Evolutionary conservation across 2,329 filamentous ascomycete species (phyloP), one percentile per base, ranked within the genome.

Genomic region (Paecilomyces sp.): DNA sequence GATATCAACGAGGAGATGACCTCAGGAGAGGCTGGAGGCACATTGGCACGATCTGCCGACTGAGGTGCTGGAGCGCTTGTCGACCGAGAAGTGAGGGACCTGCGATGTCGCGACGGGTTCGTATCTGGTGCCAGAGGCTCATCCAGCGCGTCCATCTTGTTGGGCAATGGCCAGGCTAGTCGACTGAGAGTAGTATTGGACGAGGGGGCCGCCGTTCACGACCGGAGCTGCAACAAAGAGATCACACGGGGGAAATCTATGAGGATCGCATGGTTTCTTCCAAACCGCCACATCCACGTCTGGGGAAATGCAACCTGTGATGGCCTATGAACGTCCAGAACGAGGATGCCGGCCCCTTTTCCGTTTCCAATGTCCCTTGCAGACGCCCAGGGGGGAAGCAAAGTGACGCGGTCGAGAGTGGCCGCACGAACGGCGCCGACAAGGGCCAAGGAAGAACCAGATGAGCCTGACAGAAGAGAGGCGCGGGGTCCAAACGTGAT

Each of bases 1-100:
- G 83, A 82, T 70, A 87, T 85, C 61, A 88, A 78, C 55, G 82
- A 83, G 15, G 83, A 83, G 63, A 88, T 81, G 31, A 81, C 74
- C 64, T 80, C 78, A 18, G 77, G 75, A 22, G 77, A 80, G n/a
- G 76, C 75, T 50, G 75, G 74, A 64, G 78, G 74, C 56, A 74
- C 66, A 15, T 68, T 64, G n/a, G 68, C 66, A 54, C 64, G 64
- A 60, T 69, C 70, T 55, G 67, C 61, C n/a, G 69, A 65, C 55
- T 68, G 69, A 53, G 60, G 62, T 18, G 50, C 56, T 12, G 61
- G 59, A 31, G 60, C 55, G 34, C 60, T 64, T 33, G 67, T 62
- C 30, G 65, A 66, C 58, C 71, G 73, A 57, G 67, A 67, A 53
- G 72, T 69, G 56, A 73, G 64, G 30, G 79, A 75, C 57, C 76